A percentile compares a stretch with the other conserved stretches of the same genome.
phyloP scores from a whole-genome alignment of 257 asterid genomes.

The Agastache rugosa region DNA sequence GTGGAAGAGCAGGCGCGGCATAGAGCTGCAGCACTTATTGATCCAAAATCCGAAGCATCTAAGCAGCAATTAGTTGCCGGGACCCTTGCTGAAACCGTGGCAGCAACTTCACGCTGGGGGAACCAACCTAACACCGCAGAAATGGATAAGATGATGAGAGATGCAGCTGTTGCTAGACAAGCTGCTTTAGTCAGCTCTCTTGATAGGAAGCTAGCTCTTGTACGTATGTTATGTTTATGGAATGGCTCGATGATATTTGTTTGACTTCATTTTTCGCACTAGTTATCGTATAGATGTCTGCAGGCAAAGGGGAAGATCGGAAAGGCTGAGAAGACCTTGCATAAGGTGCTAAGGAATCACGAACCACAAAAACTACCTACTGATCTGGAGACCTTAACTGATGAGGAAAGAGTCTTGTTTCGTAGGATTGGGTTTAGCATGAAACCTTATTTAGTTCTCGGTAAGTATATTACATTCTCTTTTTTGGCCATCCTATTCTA shows the following conservation, averaged over 20 bases:
- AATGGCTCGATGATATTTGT: background rate
- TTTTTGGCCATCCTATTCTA: background rate
- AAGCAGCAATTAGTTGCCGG: constrained; percentile 82
- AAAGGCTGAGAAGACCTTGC: constrained; percentile 69
- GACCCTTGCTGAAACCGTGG: constrained; percentile 88
- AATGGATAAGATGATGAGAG: constrained; percentile 77
- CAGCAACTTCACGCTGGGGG: constrained; percentile 87
- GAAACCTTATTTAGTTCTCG: constrained; percentile 80
- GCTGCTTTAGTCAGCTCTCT: constrained; percentile 67
- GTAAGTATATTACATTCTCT: constrained; percentile 43
- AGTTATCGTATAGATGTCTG: constrained; percentile 30
- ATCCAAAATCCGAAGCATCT: constrained; percentile 42
- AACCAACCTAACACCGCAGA: constrained; percentile 58
- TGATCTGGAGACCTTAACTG: constrained; percentile 82
- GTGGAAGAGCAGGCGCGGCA: constrained; percentile 86
- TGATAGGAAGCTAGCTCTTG: constrained; percentile 71
- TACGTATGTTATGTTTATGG: constrained; percentile 46
- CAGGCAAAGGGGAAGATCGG: constrained; percentile 80
- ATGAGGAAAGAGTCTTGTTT: constrained; percentile 85
- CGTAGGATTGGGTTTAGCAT: constrained; percentile 89
- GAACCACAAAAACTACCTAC: constrained; percentile 70
- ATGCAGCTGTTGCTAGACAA: constrained; percentile 61
- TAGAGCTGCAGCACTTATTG: constrained; percentile 53
- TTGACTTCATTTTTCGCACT: constrained; percentile 26
- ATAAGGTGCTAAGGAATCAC: constrained; percentile 60